A percentile compares a stretch with the other conserved stretches of the same genome.
Conservation (phyloP, 169 alveolate species). For the Babesia gibsoni region DNA sequence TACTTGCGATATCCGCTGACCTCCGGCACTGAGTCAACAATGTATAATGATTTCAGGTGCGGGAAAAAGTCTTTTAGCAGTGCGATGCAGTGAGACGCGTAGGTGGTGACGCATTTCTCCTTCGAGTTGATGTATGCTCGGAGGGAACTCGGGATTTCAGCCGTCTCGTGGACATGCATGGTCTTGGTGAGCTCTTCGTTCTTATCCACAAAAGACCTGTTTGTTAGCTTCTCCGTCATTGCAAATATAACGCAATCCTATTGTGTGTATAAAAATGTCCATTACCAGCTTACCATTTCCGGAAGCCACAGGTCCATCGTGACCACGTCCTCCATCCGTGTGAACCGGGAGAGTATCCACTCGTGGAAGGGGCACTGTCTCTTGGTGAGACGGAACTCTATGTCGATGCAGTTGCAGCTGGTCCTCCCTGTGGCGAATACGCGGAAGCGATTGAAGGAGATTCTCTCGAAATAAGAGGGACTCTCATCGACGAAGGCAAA, state of each 20-base stretch:
- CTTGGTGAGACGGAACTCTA: slow-evolving; percentile 13
- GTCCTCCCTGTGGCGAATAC: slow-evolving; percentile 56
- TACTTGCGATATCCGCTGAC: neutral
- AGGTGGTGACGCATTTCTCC: slow-evolving; percentile 47
- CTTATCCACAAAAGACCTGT: slow-evolving; percentile 24
- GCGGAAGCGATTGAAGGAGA: slow-evolving; percentile 1
- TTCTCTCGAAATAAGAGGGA: neutral
- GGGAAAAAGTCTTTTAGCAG: slow-evolving; percentile 8
- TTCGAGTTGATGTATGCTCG: slow-evolving; percentile 42
- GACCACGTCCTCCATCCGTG: slow-evolving; percentile 5
- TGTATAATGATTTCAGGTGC: slow-evolving; percentile 31
- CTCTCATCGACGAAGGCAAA: slow-evolving; percentile 47
- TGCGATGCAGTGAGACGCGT: slow-evolving; percentile 31
- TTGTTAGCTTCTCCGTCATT: slow-evolving; percentile 16
- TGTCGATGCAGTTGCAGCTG: slow-evolving; percentile 36
- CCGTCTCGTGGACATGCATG: slow-evolving; percentile 16
- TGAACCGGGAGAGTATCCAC: neutral
- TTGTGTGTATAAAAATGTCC: too few relatives aligned
- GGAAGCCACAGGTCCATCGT: slow-evolving; percentile 30
- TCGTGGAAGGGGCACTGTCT: slow-evolving; percentile 63
- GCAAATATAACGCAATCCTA: slow-evolving; percentile 46
- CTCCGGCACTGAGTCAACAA: slow-evolving; percentile 27
- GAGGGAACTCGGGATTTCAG: slow-evolving; percentile 29
- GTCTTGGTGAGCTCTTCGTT: slow-evolving; percentile 32
- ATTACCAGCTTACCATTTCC: slow-evolving; percentile 12